phyloP scores from a whole-genome alignment of 1,284 basidiomycete genomes.

The Apiotrichum sp. region DNA sequence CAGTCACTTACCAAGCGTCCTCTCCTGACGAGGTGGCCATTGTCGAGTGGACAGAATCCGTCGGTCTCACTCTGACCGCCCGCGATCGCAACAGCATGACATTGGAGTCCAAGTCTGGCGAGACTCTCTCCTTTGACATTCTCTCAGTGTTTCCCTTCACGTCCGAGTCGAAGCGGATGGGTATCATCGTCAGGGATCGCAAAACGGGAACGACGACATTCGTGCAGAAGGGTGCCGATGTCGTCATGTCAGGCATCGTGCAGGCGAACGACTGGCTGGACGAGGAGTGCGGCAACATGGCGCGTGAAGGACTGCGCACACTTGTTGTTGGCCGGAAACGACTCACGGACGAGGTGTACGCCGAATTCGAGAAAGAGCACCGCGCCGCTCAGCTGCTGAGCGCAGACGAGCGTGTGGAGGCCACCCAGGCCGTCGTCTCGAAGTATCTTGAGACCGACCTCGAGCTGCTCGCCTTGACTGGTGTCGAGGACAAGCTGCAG shows the following conservation, averaged over 20 bases:
- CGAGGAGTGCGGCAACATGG: constrained; percentile 98
- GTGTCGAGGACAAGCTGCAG: constrained; percentile 97
- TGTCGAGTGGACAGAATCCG: constrained; percentile 94
- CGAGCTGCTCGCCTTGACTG: constrained; percentile 87
- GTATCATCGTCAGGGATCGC: constrained; percentile 82
- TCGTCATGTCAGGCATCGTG: constrained; percentile 91
- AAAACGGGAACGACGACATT: constrained; percentile 74
- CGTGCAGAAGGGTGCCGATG: constrained; percentile 95
- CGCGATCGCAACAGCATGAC: constrained; percentile 85
- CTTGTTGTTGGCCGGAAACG: constrained; percentile 83
- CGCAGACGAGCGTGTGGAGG: constrained; percentile 73
- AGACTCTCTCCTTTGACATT: constrained; percentile 68
- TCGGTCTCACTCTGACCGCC: constrained; percentile 78
- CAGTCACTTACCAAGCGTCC: constrained; percentile 93
- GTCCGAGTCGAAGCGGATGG: constrained; percentile 98
- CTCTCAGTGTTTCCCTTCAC: constrained; percentile 97
- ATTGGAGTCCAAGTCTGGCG: constrained; percentile 62
- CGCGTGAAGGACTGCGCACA: constrained; percentile 88
- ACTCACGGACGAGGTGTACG: constrained; percentile 63
- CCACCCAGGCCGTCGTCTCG: constrained; percentile 66
- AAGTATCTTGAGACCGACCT: constrained; percentile 80
- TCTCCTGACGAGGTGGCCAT: constrained; percentile 99
- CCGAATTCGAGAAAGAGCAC: constrained; percentile 68
- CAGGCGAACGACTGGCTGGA: constrained; percentile 98
- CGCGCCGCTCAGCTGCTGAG: constrained; percentile 64